These are phyloP conservation scores for Peronospora belbahrii DNA, from an alignment of 352 stramenopile species.

Conservation along the genomic window DNA sequence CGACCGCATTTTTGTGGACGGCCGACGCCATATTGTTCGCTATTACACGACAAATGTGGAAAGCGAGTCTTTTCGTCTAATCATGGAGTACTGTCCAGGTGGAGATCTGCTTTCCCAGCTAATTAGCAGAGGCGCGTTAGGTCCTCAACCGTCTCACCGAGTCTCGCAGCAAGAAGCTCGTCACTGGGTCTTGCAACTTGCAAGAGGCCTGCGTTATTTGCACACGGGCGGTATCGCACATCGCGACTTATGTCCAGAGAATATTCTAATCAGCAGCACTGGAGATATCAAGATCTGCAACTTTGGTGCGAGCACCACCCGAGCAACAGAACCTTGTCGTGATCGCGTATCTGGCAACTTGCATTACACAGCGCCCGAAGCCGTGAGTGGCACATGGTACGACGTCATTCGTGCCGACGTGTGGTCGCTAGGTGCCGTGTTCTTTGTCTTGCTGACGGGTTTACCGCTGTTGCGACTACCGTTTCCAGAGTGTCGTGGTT, in stretches of 20 bases:
- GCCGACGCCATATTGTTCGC: slow-evolving; percentile 38
- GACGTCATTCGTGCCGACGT: slow-evolving; percentile 52
- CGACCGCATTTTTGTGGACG: slow-evolving; percentile 11
- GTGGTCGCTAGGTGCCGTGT: slow-evolving; percentile 60
- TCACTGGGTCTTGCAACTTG: slow-evolving; percentile 36
- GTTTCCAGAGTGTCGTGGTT: slow-evolving; percentile 34
- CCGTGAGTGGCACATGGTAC: slow-evolving; percentile 37
- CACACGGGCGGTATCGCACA: slow-evolving; percentile 40
- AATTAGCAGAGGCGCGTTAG: slow-evolving; percentile 12
- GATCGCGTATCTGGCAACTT: slow-evolving; percentile 40
- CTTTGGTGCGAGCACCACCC: slow-evolving; percentile 42
- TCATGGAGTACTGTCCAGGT: slow-evolving; percentile 53
- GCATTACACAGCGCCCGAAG: slow-evolving; percentile 63
- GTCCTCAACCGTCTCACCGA: slow-evolving; percentile 3
- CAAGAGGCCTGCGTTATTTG: slow-evolving; percentile 33
- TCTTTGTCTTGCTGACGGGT: slow-evolving; percentile 69
- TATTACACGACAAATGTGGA: slow-evolving; percentile 39
- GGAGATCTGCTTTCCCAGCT: slow-evolving; percentile 45
- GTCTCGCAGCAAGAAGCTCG: slow-evolving; percentile 36
- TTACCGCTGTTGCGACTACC: slow-evolving; percentile 41
- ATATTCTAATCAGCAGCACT: slow-evolving; percentile 35
- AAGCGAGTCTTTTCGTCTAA: slow-evolving; percentile 36
- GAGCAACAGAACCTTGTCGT: slow-evolving; percentile 16
- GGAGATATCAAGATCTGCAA: slow-evolving; percentile 45
- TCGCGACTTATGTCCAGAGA: slow-evolving; percentile 49